Percentiles rank a stretch among this genome's conserved stretches.
These are phyloP conservation scores for Conidiobolus coronatus DNA, from an alignment of 371 early-diverging fungal genomes.

Conservation along the genomic window DNA sequence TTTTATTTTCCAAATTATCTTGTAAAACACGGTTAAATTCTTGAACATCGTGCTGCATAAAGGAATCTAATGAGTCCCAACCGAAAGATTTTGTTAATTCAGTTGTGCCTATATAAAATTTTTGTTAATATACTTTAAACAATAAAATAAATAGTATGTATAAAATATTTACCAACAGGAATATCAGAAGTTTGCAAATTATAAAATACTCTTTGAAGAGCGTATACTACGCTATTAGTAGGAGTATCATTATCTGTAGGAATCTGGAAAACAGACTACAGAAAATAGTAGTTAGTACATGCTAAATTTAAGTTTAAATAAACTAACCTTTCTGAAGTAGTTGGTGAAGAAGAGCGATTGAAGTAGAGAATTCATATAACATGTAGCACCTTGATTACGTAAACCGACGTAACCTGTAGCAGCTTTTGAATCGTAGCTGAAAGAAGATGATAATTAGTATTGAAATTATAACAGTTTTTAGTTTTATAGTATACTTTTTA, in stretches of 20 bases:
- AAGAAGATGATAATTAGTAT: neutral
- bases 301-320: neutral
- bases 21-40: conserved; percentile 92
- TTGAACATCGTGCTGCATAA: conserved; percentile 94
- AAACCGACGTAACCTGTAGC: conserved; percentile 89
- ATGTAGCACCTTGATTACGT: conserved; percentile 97
- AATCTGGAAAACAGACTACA: conserved; percentile 55
- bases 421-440: conserved; percentile 65
- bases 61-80: conserved; percentile 86
- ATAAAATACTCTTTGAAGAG: conserved; percentile 92
- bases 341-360: conserved; percentile 95
- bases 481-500: conserved; percentile 41
- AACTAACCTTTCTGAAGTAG: conserved; percentile 58
- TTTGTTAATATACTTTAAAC: no score
- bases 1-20: conserved; percentile 84
- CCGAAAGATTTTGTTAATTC: conserved; percentile 93
- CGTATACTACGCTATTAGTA: conserved; percentile 57
- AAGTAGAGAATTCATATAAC: conserved; percentile 97
- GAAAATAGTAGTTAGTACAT: neutral
- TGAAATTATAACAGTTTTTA: neutral
- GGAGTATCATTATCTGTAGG: conserved; percentile 77
- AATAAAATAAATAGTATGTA: neutral
- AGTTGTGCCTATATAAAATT: conserved; percentile 34
- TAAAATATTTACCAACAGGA: conserved; percentile 30
- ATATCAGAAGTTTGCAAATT: conserved; percentile 41